Conservation (phyloP, 805 yeast genomes). For the Yarrowia bubula region DNA sequence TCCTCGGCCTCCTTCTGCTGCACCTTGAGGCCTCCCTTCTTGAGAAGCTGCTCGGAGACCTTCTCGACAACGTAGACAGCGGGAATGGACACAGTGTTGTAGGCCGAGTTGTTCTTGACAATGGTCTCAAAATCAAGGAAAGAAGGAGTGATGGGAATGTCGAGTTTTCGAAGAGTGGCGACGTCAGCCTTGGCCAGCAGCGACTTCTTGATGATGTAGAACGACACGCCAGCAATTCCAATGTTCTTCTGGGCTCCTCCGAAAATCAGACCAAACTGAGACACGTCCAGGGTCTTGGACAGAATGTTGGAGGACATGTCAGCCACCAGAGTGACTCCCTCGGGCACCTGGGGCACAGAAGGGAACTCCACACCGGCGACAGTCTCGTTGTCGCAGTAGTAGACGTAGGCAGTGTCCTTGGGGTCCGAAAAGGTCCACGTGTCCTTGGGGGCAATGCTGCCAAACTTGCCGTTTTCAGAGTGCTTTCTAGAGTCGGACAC, state of each 20-base stretch:
- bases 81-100: slow-evolving; percentile 94
- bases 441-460: slow-evolving; percentile 61
- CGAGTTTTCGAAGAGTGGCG: slow-evolving; percentile 51
- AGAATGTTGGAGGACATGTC: slow-evolving; percentile 94
- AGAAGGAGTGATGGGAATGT: slow-evolving; percentile 81
- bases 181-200: slow-evolving; percentile 65
- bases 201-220: slow-evolving; percentile 83
- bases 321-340: slow-evolving; percentile 76
- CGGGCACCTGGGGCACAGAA: slow-evolving; percentile 53
- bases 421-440: slow-evolving; percentile 61
- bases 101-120: slow-evolving; percentile 84
- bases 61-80: slow-evolving; percentile 82
- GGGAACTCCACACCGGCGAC: slow-evolving; percentile 92
- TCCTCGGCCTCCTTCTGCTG: slow-evolving; percentile 57
- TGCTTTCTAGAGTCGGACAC: slow-evolving; percentile 56
- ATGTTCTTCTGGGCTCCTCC: slow-evolving; percentile 99
- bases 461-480: slow-evolving; percentile 53
- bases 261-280: slow-evolving; percentile 82
- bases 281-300: slow-evolving; percentile 74
- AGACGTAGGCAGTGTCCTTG: slow-evolving; percentile 76
- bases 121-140: slow-evolving; percentile 85
- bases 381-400: slow-evolving; percentile 95
- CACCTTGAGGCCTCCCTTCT: slow-evolving; percentile 66
- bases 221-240: slow-evolving; percentile 92
- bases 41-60: slow-evolving; percentile 62